These are phyloP conservation scores for Blastobotrys ciferrii DNA, from an alignment of 1,139 yeast species.

Conservation along the genomic window DNA sequence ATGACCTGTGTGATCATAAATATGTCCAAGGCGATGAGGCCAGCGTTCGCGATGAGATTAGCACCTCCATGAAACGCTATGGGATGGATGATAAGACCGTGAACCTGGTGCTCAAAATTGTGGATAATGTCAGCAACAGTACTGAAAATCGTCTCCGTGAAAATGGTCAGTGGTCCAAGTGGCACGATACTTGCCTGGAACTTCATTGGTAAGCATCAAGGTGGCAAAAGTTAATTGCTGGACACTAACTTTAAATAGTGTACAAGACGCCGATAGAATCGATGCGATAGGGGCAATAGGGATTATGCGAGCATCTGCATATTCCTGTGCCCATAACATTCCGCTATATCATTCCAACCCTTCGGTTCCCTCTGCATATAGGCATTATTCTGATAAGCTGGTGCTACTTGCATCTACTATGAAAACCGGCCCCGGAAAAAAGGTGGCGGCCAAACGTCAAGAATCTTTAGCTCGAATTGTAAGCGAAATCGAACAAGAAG, in stretches of 20 bases:
- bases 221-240: background rate
- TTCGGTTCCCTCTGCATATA: conserved; percentile 21
- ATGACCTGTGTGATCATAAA: conserved; percentile 40
- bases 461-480: conserved; percentile 28
- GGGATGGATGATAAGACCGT: conserved; percentile 25
- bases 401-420: conserved; percentile 31
- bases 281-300: conserved; percentile 43
- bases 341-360: conserved; percentile 27
- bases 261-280: conserved; percentile 41
- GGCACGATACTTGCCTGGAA: conserved; percentile 33
- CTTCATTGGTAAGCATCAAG: conserved; percentile 29
- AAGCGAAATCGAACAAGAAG: conserved; percentile 24
- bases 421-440: conserved; percentile 33
- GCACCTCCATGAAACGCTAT: conserved; percentile 3
- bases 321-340: conserved; percentile 32
- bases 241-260: conserved; percentile 21
- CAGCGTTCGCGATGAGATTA: conserved; percentile 13
- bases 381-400: conserved; percentile 37
- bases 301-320: conserved; percentile 37
- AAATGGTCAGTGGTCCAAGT: conserved; percentile 30
- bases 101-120: conserved; percentile 30
- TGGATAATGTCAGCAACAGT: conserved; percentile 34
- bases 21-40: conserved; percentile 25
- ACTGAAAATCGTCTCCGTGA: conserved; percentile 31
- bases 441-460: conserved; percentile 32